phyloP scores from a whole-genome alignment of 2,329 filamentous ascomycete species.

The Ophiostoma himal-ulmi region DNA sequence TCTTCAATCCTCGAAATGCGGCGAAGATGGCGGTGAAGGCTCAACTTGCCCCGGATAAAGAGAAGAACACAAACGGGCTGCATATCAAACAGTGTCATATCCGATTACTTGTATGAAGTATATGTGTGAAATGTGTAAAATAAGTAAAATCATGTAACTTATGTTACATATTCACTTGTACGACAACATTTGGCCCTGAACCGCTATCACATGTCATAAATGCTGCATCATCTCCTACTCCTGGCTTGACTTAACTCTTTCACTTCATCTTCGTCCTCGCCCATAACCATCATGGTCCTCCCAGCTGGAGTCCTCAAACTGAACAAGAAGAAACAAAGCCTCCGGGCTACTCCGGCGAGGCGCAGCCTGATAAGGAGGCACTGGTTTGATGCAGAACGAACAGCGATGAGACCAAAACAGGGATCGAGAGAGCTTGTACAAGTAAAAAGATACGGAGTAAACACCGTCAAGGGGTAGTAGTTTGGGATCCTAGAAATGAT shows the following conservation, averaged over 20 bases:
- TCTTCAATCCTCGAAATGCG: not conserved
- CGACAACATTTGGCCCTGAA: not conserved
- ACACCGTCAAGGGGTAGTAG: not conserved
- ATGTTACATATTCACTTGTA: not conserved
- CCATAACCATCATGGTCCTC: too few relatives aligned
- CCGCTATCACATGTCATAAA: not conserved
- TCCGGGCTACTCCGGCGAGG: not conserved
- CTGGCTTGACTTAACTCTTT: not conserved
- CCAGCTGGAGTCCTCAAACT: not conserved
- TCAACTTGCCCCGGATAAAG: not conserved
- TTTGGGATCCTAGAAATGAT: not conserved
- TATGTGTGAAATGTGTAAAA: too few relatives aligned
- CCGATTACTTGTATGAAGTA: not conserved
- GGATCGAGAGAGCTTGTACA: not conserved
- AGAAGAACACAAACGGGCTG: not conserved
- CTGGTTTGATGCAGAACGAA: not conserved
- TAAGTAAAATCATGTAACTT: not conserved
- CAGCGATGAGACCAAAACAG: not conserved
- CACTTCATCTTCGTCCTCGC: not conserved
- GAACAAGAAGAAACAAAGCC: not conserved
- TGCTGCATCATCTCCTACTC: not conserved
- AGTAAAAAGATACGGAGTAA: not conserved
- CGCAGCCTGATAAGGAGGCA: not conserved
- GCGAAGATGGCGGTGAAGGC: constrained; percentile 11
- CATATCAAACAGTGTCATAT: not conserved